These are phyloP conservation scores for Psidium guajava DNA, from an alignment of 345 rosid species.

Conservation along the genomic window DNA sequence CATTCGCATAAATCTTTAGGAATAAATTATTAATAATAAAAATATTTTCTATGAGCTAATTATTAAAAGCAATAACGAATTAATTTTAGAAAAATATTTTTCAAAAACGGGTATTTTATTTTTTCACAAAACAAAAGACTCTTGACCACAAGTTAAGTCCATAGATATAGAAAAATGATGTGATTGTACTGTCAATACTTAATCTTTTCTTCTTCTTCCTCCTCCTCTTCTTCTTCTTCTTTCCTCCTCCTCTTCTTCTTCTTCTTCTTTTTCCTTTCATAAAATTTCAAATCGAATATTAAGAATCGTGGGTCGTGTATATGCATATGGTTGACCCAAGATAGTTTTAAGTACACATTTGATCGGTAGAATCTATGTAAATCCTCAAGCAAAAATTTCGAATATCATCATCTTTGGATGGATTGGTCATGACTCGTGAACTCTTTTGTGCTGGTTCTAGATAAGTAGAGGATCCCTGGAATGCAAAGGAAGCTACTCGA, in stretches of 20 bases:
- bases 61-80: too few relatives aligned
- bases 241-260: too few relatives aligned
- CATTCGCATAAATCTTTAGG: too few relatives aligned
- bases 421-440: not conserved
- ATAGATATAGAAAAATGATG: not conserved
- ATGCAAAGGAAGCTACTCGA: not conserved
- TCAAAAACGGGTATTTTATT: too few relatives aligned
- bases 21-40: too few relatives aligned
- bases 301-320: accelerated
- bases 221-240: too few relatives aligned
- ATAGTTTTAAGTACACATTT: accelerated
- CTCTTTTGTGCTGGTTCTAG: not conserved
- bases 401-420: not conserved
- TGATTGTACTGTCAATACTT: not conserved
- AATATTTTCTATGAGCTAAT: too few relatives aligned
- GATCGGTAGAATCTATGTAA: not conserved
- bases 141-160: not conserved
- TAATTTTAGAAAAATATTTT: too few relatives aligned
- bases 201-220: too few relatives aligned
- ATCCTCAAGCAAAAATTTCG: not conserved
- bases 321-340: accelerated
- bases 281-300: not conserved
- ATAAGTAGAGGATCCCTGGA: not conserved
- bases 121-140: too few relatives aligned
- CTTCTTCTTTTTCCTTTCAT: too few relatives aligned